Evolutionary conservation across 2,329 filamentous ascomycete species (phyloP).

Genomic region (Botrytis squamosa): DNA sequence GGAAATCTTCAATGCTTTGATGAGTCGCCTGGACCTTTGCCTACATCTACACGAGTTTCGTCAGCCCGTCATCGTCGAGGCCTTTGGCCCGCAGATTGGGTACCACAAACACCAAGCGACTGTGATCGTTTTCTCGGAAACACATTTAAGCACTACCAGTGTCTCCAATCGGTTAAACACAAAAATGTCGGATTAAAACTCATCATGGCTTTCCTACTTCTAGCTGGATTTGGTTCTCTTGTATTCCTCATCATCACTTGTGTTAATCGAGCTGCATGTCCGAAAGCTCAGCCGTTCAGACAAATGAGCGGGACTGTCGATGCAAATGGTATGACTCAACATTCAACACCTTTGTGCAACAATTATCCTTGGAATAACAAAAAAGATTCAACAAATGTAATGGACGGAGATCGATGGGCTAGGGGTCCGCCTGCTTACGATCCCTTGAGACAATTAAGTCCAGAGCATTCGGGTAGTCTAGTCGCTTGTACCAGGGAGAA

Average conservation of each 20-base stretch:
- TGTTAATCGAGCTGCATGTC: neutral
- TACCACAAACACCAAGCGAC: slow-evolving; percentile 8
- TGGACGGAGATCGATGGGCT: neutral
- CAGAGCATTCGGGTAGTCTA: neutral
- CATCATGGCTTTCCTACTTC: slow-evolving; percentile 8
- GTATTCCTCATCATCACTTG: slow-evolving; percentile 16
- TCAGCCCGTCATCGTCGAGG: neutral
- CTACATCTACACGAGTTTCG: neutral
- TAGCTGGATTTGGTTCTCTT: slow-evolving; percentile 5
- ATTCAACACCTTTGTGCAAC: neutral
- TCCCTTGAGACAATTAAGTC: neutral
- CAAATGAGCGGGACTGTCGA: neutral
- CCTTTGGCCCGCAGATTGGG: slow-evolving; percentile 16
- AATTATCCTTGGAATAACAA: neutral
- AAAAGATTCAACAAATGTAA: neutral
- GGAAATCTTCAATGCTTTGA: neutral
- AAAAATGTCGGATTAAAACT: slow-evolving; percentile 16
- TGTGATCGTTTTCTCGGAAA: slow-evolving; percentile 2
- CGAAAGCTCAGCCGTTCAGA: slow-evolving; percentile 3
- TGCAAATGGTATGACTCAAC: neutral
- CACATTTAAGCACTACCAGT: slow-evolving; percentile 4
- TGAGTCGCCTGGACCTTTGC: neutral
- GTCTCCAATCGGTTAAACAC: slow-evolving; percentile 1
- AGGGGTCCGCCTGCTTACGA: neutral
- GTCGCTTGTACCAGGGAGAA: neutral